These are phyloP conservation scores for Hyaloperonospora arabidopsidis DNA, from an alignment of 352 stramenopile species.

Conservation along the genomic window DNA sequence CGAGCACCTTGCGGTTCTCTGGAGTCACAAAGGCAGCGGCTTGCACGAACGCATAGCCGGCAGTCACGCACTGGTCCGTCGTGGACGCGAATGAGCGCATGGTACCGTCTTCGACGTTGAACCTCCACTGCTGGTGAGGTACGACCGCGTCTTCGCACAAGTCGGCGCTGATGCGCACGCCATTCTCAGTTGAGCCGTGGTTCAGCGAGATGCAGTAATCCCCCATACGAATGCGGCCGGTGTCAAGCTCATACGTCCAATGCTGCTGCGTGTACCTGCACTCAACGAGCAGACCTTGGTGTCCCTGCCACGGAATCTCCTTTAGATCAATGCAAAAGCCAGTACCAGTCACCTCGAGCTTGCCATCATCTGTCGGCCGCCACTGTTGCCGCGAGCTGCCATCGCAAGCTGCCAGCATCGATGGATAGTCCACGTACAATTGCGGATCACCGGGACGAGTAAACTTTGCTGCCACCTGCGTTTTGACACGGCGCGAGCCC, in stretches of 20 bases:
- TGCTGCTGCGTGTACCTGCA: constrained; percentile 60
- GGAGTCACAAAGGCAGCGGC: constrained; percentile 63
- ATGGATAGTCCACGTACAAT: constrained; percentile 54
- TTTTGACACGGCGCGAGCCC: constrained; percentile 60
- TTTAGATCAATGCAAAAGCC: constrained; percentile 55
- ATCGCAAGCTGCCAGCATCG: constrained; percentile 54
- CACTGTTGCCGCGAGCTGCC: constrained; percentile 53
- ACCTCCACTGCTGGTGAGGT: constrained; percentile 52
- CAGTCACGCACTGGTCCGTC: constrained; percentile 63
- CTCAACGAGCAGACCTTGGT: constrained; percentile 54
- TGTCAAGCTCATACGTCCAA: constrained; percentile 50
- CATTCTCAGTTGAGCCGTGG: constrained; percentile 47
- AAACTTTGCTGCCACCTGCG: constrained; percentile 42
- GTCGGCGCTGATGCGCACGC: constrained; percentile 44
- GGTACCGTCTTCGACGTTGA: constrained; percentile 35
- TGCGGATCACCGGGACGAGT: constrained; percentile 50
- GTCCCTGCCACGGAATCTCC: constrained; percentile 41
- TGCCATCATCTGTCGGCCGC: constrained; percentile 51
- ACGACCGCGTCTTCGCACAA: constrained; percentile 35
- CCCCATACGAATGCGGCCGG: constrained; percentile 43
- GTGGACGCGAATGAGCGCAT: constrained; percentile 41
- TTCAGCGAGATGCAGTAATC: constrained; percentile 64
- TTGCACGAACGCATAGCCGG: constrained; percentile 70
- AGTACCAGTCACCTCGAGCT: constrained; percentile 58
- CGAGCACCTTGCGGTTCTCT: constrained; percentile 61